phyloP scores from a whole-genome alignment of 2,329 filamentous ascomycete genomes.

The Thelonectria blattea region DNA sequence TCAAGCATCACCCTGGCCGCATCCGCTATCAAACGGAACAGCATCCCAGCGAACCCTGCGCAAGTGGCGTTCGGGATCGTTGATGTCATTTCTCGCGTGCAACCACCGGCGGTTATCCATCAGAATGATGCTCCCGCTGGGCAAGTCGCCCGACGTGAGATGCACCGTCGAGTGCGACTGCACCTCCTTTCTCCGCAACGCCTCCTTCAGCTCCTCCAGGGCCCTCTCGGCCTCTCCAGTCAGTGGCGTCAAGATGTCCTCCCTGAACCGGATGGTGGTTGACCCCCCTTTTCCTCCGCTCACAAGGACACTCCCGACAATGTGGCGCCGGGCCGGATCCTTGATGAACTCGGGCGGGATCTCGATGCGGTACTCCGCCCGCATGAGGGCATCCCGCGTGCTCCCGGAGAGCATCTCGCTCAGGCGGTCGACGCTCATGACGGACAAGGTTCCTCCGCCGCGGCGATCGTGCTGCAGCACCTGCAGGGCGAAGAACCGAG shows the following conservation, averaged over 20 bases:
- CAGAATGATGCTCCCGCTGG: slow-evolving; percentile 39
- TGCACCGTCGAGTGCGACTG: slow-evolving; percentile 30
- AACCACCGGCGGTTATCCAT: slow-evolving; percentile 46
- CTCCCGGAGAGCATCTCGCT: slow-evolving; percentile 33
- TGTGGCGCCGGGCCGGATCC: slow-evolving; percentile 19
- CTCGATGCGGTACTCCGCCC: slow-evolving; percentile 41
- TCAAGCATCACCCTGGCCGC: neutral
- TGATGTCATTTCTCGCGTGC: slow-evolving; percentile 42
- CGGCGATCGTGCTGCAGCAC: slow-evolving; percentile 48
- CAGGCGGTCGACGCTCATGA: slow-evolving; percentile 43
- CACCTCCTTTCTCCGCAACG: slow-evolving; percentile 23
- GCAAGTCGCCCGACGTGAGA: slow-evolving; percentile 37
- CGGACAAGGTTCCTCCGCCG: slow-evolving; percentile 50
- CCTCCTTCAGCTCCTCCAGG: slow-evolving; percentile 34
- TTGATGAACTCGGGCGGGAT: slow-evolving; percentile 46
- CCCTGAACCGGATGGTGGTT: slow-evolving; percentile 40
- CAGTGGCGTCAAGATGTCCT: slow-evolving; percentile 41
- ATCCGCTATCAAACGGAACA: slow-evolving; percentile 30
- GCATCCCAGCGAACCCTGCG: slow-evolving; percentile 46
- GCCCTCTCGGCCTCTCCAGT: slow-evolving; percentile 32
- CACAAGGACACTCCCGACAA: slow-evolving; percentile 35
- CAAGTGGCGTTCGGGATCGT: slow-evolving; percentile 43
- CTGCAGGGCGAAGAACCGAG: slow-evolving; percentile 50
- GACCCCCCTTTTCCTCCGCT: slow-evolving; percentile 5
- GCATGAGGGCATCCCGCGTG: slow-evolving; percentile 31